A percentile compares a stretch with the other conserved stretches of the same genome.
Conservation (phyloP, 352 stramenopile species). For the Aphanomyces stellatus region DNA sequence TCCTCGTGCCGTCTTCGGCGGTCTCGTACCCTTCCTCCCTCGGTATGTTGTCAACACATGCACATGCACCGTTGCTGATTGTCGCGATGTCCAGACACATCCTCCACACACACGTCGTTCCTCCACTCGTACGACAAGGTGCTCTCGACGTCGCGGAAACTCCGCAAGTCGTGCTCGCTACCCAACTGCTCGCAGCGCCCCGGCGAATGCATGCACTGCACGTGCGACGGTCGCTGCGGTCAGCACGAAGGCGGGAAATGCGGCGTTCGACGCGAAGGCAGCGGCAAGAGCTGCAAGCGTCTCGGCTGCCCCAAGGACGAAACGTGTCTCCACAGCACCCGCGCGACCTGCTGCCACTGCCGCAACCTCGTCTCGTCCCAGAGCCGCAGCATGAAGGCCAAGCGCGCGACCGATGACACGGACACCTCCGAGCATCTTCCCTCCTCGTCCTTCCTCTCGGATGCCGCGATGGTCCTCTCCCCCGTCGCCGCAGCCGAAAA, state of each 20-base stretch:
- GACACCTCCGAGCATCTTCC: neutral
- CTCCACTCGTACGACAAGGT: slow-evolving; percentile 18
- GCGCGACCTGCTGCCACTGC: slow-evolving; percentile 67
- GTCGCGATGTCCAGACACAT: neutral
- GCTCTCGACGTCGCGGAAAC: slow-evolving; percentile 31
- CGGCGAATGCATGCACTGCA: slow-evolving; percentile 72
- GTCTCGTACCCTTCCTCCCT: neutral
- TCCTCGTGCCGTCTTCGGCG: neutral
- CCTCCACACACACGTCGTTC: neutral
- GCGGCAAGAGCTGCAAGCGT: slow-evolving; percentile 52
- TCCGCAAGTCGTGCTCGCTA: slow-evolving; percentile 62
- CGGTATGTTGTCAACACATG: neutral
- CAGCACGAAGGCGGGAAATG: slow-evolving; percentile 43
- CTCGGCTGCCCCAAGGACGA: slow-evolving; percentile 51
- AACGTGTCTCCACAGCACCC: slow-evolving; percentile 55
- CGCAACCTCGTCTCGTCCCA: slow-evolving; percentile 60
- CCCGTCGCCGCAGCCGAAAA: neutral
- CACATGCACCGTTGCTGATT: neutral
- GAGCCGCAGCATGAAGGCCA: slow-evolving; percentile 17
- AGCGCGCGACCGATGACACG: slow-evolving; percentile 9
- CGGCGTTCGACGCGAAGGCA: slow-evolving; percentile 51
- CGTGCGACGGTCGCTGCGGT: slow-evolving; percentile 64
- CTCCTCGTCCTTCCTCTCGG: neutral
- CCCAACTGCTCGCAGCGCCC: slow-evolving; percentile 43
- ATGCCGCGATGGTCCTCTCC: neutral